Evolutionary conservation across 148 eudicot genomes (phyloP), one percentile per base, ranked within the genome.

Genomic region (Selenicereus undatus): DNA sequence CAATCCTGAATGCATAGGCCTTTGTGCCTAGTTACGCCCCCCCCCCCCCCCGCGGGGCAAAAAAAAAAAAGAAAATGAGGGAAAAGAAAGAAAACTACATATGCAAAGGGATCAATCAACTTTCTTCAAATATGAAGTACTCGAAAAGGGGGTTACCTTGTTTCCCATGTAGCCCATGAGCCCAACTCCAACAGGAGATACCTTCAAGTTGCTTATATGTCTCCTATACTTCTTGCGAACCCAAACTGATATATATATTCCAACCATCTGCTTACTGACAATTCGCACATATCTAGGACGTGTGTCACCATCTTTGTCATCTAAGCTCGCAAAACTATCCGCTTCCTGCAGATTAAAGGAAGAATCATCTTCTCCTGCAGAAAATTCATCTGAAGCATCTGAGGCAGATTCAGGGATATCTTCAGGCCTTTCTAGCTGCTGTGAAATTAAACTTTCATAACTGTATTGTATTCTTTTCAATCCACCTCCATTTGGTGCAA

Each of bases 161-260:
- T 96, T 96, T 6, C 99, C 98, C 97, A 96, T 91, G 86, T 92
- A 96, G 78, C 99, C 99, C 99, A 96, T 96, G 29, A 96, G 89
- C 27, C 99, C 99, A 42, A 91, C 90, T 54, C 99, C 99, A 77
- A 96, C 98, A 68, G 94, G 93, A 82, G 97, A 91, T 39, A 96
- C 98, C 86, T 86, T 89, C 85, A 93, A 76, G 84, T 91, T 86
- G 72, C 88, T 90, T 79, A 96, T 88, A 85, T 88, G 93, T 78
- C 98, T 86, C 84, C 99, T 90, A 73, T 91, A 79, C 86, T 88
- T 90, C 81, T 86, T 86, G 2, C 95, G 90, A 48, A 93, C 95
- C 99, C 99, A 96, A 78, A 96, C 84, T 6, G 97, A 92, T 52
- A 96, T 85, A 76, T 92, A 92, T 83, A 96, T 93, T 45, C 99